These are phyloP conservation scores for Margaritispora aquatica DNA, from an alignment of 495 filamentous ascomycete species.

Conservation along the genomic window DNA sequence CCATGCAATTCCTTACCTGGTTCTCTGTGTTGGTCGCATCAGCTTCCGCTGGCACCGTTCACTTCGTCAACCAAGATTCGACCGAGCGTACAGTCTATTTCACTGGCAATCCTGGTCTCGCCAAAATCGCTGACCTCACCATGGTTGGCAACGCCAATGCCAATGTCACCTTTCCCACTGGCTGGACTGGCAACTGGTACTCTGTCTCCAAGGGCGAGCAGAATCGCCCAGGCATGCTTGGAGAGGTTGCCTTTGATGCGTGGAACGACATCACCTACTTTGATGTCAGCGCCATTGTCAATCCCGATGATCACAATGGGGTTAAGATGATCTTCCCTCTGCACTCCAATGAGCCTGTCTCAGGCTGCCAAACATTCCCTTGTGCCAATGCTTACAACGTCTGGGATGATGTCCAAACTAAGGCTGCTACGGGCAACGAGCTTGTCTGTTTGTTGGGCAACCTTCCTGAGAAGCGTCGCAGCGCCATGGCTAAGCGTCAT, in stretches of 20 bases:
- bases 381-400: constrained; percentile 43
- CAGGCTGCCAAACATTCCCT: constrained; percentile 41
- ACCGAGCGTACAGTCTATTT: constrained; percentile 37
- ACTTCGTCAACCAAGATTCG: constrained; percentile 43
- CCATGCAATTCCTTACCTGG: constrained; percentile 20
- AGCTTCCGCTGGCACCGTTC: constrained; percentile 35
- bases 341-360: constrained; percentile 19
- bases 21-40: constrained; percentile 19
- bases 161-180: constrained; percentile 30
- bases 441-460: constrained; percentile 21
- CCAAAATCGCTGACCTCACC: constrained; percentile 21
- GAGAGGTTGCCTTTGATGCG: constrained; percentile 42
- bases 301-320: constrained; percentile 35
- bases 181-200: constrained; percentile 44
- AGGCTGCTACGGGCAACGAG: constrained; percentile 21
- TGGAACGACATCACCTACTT: constrained; percentile 38
- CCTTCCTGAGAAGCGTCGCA: constrained; percentile 7
- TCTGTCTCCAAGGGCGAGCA: constrained; percentile 31
- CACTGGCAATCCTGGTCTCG: constrained; percentile 28
- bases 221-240: constrained; percentile 42
- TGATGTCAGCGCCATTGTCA: constrained; percentile 50
- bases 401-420: constrained; percentile 43
- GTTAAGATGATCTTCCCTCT: constrained; percentile 43
- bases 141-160: constrained; percentile 25
- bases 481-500: constrained; percentile 1